phyloP scores from a whole-genome alignment of 2,329 filamentous ascomycete species.

The Fusarium sp. region DNA sequence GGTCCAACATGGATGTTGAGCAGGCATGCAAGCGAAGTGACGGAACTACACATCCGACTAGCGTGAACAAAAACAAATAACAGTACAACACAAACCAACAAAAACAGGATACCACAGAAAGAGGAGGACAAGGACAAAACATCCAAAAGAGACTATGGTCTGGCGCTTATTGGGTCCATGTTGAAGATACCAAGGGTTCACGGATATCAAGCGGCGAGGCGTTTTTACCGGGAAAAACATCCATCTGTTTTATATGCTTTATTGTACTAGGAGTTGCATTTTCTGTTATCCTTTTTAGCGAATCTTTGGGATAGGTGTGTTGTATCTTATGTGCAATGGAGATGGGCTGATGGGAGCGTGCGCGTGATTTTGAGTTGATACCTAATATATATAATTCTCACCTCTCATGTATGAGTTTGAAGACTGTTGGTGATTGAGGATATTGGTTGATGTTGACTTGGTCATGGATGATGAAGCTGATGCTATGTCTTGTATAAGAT shows the following conservation, averaged over 20 bases:
- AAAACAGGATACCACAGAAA: slow-evolving; percentile 14
- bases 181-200: slow-evolving; percentile 42
- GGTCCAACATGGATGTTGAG: neutral
- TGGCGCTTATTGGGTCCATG: slow-evolving; percentile 41
- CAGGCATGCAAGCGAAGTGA: neutral
- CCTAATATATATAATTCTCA: slow-evolving; percentile 39
- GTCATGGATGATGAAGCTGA: accelerated
- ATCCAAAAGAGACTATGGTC: slow-evolving; percentile 33
- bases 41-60: neutral
- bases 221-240: slow-evolving; percentile 35
- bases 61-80: neutral
- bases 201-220: slow-evolving; percentile 39
- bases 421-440: neutral
- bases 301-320: slow-evolving; percentile 8
- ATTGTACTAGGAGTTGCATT: slow-evolving; percentile 27
- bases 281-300: slow-evolving; percentile 16
- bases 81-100: slow-evolving; percentile 8
- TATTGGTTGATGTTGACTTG: no score
- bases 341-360: slow-evolving; percentile 17
- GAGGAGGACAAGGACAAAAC: neutral
- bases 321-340: slow-evolving; percentile 6
- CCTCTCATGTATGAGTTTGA: neutral
- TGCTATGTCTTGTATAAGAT: neutral
- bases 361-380: slow-evolving; percentile 27
- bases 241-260: neutral